These are phyloP conservation scores for Syzygium oleosum DNA, from an alignment of 345 rosid species.

Conservation along the genomic window DNA sequence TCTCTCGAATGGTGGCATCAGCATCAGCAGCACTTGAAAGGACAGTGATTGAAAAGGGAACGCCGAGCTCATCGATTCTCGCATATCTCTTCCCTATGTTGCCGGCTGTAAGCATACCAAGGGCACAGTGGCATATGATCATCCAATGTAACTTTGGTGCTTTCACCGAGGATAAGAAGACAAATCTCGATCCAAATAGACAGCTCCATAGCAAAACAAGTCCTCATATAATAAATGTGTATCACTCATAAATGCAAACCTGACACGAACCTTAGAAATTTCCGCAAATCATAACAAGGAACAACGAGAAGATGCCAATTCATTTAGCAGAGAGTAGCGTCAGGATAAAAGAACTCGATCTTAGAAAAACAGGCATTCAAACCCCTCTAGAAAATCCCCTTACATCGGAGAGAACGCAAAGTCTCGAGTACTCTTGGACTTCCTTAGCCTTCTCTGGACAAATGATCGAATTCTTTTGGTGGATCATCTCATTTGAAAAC, in stretches of 20 bases:
- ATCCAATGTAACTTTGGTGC: background rate
- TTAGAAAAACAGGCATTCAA: too few species aligned
- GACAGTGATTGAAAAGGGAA: constrained; percentile 62
- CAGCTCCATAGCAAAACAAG: background rate
- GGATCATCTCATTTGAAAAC: too few species aligned
- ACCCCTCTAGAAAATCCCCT: too few species aligned
- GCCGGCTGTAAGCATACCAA: constrained; percentile 37
- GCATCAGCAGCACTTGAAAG: constrained; percentile 21
- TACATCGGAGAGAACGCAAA: constrained; percentile 39
- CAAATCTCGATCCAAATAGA: background rate
- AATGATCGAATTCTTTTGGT: too few species aligned
- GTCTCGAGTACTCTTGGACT: constrained; percentile 60
- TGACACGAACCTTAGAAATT: background rate
- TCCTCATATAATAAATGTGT: too few species aligned
- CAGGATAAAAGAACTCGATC: too few species aligned
- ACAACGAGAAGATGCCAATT: too few species aligned
- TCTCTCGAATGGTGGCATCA: constrained; percentile 71
- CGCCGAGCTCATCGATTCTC: constrained; percentile 29
- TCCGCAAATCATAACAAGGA: background rate
- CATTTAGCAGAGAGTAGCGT: too few species aligned
- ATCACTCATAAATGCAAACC: background rate
- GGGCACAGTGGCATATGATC: background rate
- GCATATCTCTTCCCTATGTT: constrained; percentile 90
- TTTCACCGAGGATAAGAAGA: background rate
- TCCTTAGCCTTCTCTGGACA: constrained; percentile 75